Evolutionary conservation across 495 filamentous ascomycete species (phyloP), one percentile per base, ranked within the genome.

Genomic region (Podospora fimiseda): DNA sequence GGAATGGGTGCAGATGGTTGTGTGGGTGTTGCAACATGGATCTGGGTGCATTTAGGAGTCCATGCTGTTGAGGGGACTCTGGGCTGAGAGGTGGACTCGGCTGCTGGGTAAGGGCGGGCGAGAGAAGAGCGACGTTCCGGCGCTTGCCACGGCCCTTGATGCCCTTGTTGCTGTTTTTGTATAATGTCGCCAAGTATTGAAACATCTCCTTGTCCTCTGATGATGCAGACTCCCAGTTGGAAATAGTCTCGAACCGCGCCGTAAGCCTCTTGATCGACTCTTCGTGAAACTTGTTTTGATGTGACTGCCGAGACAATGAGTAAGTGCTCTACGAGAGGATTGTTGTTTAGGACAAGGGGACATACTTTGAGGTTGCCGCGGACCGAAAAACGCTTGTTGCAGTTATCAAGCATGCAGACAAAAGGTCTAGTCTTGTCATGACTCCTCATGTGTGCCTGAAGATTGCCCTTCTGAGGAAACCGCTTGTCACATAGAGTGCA

Each of bases 101-200:
- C 2, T 54, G 49, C 16, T 56, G 37, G 16, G 33, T 33, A 7
- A 59, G 62, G 9, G 42, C 8, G 22, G 52, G 27, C 15, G 53
- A 9, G 27, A 63, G 60, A 13, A 63, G 52, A 7, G 60, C 58
- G 19, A 80, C 75, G 53, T 76, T 82, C 42, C 89, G 79, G 65
- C 93, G 85, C 67, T 91, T 91, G 16, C 92, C 92, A 11, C 92
- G 85, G 6, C 92, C 92, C 69, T 96, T 97, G 73, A 97, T 96
- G 1, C 92, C 92, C 68, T 95, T 95, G 75, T 97, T 97, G 69
- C 86, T 90, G 67, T 96, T 92, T 74, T 95, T 95, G 78, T 96
- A 95, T 16, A 96, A 70, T 1, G 77, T 77, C 2, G 84, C 81
- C 58, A 97, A 94, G 65, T 96, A 95, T 60, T 88, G 80, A 78